Evolutionary conservation across 1,284 basidiomycete genomes (phyloP).

Genomic region (Coniophora puteana): DNA sequence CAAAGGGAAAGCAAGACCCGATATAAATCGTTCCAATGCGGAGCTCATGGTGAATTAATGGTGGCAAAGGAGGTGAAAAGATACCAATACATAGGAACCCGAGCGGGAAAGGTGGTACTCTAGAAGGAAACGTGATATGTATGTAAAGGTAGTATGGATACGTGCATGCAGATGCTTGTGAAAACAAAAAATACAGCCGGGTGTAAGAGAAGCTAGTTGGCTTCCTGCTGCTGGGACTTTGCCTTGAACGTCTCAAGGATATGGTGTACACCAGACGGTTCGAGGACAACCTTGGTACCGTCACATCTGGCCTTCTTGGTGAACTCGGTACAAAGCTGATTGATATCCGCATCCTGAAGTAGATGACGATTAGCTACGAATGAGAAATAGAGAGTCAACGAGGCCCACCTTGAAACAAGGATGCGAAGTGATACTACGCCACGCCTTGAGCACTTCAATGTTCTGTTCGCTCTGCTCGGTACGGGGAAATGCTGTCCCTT

Average conservation of each 20-base stretch:
- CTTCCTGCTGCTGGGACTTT: conserved; percentile 11
- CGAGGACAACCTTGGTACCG: conserved; percentile 73
- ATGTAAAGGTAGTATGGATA: too few species aligned
- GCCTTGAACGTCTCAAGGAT: conserved; percentile 54
- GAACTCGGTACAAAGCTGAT: conserved; percentile 72
- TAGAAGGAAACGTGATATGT: too few species aligned
- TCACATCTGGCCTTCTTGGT: conserved; percentile 76
- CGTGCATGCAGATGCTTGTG: too few species aligned
- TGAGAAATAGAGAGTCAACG: conserved; percentile 10
- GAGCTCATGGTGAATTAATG: too few species aligned
- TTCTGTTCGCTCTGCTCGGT: conserved; percentile 68
- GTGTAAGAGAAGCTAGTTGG: too few species aligned
- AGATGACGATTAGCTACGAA: conserved; percentile 3
- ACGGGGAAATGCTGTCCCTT: conserved; percentile 59
- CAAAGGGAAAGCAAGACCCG: too few species aligned
- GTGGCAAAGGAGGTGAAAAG: too few species aligned
- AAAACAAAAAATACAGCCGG: too few species aligned
- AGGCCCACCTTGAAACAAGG: conserved; percentile 65
- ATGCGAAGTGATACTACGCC: conserved; percentile 68
- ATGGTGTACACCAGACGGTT: conserved; percentile 61
- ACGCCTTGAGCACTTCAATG: conserved; percentile 71
- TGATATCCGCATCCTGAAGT: conserved; percentile 67
- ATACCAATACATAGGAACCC: too few species aligned
- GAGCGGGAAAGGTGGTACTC: too few species aligned
- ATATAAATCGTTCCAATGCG: too few species aligned